These are phyloP conservation scores for Spergularia bocconei DNA, from an alignment of 148 eudicot genomes.

Conservation along the genomic window DNA sequence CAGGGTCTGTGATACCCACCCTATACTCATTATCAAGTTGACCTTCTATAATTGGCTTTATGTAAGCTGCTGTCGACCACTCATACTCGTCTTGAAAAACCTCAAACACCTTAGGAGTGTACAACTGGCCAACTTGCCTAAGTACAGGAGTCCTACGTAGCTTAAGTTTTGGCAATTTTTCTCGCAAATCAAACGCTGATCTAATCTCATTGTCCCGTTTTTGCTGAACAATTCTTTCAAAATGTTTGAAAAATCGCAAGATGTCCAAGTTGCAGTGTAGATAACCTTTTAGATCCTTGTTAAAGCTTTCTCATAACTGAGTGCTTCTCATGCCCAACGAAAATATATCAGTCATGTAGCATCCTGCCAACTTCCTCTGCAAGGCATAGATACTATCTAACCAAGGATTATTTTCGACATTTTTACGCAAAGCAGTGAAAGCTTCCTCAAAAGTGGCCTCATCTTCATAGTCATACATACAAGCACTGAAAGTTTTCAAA, in stretches of 20 bases:
- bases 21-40: background rate
- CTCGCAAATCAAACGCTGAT: background rate
- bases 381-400: slow-evolving; percentile 1
- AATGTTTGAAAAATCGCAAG: background rate
- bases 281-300: background rate
- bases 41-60: background rate
- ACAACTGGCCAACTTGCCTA: background rate
- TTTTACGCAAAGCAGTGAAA: background rate
- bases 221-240: background rate
- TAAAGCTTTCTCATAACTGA: slow-evolving; percentile 5
- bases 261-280: background rate
- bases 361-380: background rate
- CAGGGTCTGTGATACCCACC: background rate
- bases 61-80: background rate
- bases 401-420: background rate
- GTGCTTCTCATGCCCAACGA: background rate
- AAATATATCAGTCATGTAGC: slow-evolving; percentile 1
- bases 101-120: slow-evolving; percentile 8
- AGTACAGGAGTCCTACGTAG: background rate
- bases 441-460: background rate
- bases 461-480: background rate
- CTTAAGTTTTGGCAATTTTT: background rate
- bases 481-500: background rate
- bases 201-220: background rate
- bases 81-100: slow-evolving; percentile 5